These are phyloP conservation scores for Scleroderma bovista DNA, from an alignment of 768 basidiomycete genomes.

Conservation along the genomic window DNA sequence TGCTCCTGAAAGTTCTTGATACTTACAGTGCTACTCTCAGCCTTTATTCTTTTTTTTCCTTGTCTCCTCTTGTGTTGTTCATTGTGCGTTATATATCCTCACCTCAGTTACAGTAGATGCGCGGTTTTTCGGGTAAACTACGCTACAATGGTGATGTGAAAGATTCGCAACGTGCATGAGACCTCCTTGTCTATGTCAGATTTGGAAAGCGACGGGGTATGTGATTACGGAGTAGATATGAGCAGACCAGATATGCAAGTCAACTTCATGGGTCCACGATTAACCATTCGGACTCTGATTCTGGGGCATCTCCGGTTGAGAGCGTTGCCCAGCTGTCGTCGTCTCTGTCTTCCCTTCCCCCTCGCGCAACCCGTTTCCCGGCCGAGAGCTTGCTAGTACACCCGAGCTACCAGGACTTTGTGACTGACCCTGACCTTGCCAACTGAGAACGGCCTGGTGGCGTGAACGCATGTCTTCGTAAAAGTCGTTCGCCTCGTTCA, in stretches of 20 bases:
- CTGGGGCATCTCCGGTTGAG: slow-evolving; percentile 62
- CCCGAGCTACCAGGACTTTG: slow-evolving; percentile 17
- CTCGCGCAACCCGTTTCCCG: slow-evolving; percentile 41
- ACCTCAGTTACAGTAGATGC: slow-evolving; percentile 19
- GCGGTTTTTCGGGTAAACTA: slow-evolving; percentile 20
- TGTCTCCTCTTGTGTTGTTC: slow-evolving; percentile 9
- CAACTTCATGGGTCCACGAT: slow-evolving; percentile 49
- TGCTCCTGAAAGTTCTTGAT: slow-evolving; percentile 6
- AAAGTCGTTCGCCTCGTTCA: slow-evolving; percentile 91
- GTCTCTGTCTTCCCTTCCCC: slow-evolving; percentile 32
- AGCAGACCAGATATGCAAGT: background rate
- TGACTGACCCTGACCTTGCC: slow-evolving; percentile 29
- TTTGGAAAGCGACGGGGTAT: slow-evolving; percentile 14
- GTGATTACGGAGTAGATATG: slow-evolving; percentile 13
- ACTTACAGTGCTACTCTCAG: slow-evolving; percentile 18
- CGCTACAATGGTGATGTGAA: slow-evolving; percentile 3
- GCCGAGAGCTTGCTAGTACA: slow-evolving; percentile 33
- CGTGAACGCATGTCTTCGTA: slow-evolving; percentile 83
- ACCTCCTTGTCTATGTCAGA: slow-evolving; percentile 6
- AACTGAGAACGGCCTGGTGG: slow-evolving; percentile 56
- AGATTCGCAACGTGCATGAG: slow-evolving; percentile 12
- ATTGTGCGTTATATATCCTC: slow-evolving; percentile 22
- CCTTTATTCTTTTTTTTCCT: slow-evolving; percentile 9
- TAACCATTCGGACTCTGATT: slow-evolving; percentile 91
- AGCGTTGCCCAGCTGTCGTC: slow-evolving; percentile 67